Evolutionary conservation across 2,329 filamentous ascomycete genomes (phyloP), one percentile per base, ranked within the genome.

Genomic region (Capronia epimyces): DNA sequence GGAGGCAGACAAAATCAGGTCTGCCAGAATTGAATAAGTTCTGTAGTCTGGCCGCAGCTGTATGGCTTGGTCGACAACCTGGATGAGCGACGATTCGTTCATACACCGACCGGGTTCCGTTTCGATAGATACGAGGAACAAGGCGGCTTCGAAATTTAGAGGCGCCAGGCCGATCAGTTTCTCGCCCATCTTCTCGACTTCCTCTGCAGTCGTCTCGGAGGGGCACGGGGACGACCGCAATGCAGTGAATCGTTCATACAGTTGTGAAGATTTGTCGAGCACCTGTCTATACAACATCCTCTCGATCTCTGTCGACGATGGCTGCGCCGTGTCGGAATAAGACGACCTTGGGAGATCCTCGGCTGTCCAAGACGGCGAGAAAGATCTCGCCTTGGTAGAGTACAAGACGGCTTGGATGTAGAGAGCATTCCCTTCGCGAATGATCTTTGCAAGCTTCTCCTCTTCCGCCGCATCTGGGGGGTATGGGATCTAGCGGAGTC

Each of bases 21-120:
- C 84, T 2, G 81, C 82, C 71, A 88, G 82, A 1, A 79, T 72
- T 54, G 84, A 81, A 50, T 79, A 79, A 15, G 78, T 71, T 75
- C 47, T 75, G 63, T 57, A 57, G 39, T 66, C 59, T 34, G 62
- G 59, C 22, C 52, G 20, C 1, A 65, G 43, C 2, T 55, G 18
- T 4, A 53, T 50, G n/a, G 63, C 60, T 49, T 60, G 69, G 15
- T 75, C 68, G 18, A 93, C 76, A 13, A 62, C 39, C 10, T 51
- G 39, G 6, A 89, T 78, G 13, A 71, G 66, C 3, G 75, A 70
- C 1, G 94, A 69, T 31, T 79, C 75, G 37, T 86, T 78, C 9
- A 49, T 39, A 3, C 34, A 16, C 2, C 22, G 31, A 5, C 18
- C 43, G 16, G 46, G 21, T n/a, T 29, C 22, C 2, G 25, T 10